A percentile compares a stretch with the other conserved stretches of the same genome.
phyloP scores from a whole-genome alignment of 2,329 filamentous ascomycete genomes.

The Exophiala viscosa region DNA sequence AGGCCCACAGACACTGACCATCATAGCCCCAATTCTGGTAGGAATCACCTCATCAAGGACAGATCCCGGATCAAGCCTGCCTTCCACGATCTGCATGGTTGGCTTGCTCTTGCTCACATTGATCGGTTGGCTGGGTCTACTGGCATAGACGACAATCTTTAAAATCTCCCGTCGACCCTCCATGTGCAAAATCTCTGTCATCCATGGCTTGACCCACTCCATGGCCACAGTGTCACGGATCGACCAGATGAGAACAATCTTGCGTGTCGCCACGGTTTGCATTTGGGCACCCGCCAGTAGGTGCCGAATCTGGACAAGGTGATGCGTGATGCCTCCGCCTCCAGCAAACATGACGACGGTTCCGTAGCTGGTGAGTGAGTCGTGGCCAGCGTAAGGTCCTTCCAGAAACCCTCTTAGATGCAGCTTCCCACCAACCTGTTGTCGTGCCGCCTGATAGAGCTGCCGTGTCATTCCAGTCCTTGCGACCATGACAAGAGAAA shows the following conservation, averaged over 20 bases:
- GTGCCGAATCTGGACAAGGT: slow-evolving; percentile 58
- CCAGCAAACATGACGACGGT: slow-evolving; percentile 64
- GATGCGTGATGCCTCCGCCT: slow-evolving; percentile 64
- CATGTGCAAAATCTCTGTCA: slow-evolving; percentile 61
- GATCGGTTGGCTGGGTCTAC: slow-evolving; percentile 53
- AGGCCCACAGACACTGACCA: slow-evolving; percentile 61
- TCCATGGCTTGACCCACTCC: slow-evolving; percentile 62
- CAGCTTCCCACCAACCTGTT: slow-evolving; percentile 46
- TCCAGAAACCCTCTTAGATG: slow-evolving; percentile 57
- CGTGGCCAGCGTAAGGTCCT: slow-evolving; percentile 61
- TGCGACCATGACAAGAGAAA: slow-evolving; percentile 58
- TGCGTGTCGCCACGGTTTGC: slow-evolving; percentile 55
- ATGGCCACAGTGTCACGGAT: slow-evolving; percentile 59
- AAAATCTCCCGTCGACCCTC: slow-evolving; percentile 57
- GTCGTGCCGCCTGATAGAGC: slow-evolving; percentile 54
- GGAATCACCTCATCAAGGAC: slow-evolving; percentile 57
- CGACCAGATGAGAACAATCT: slow-evolving; percentile 61
- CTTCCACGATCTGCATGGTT: slow-evolving; percentile 60
- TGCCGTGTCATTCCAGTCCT: slow-evolving; percentile 62
- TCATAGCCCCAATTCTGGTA: slow-evolving; percentile 55
- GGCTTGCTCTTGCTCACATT: slow-evolving; percentile 56
- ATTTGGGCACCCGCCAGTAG: slow-evolving; percentile 52
- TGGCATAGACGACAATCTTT: slow-evolving; percentile 60
- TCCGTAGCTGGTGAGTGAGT: slow-evolving; percentile 58
- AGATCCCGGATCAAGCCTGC: slow-evolving; percentile 53